Percentiles rank a stretch among this genome's conserved stretches.
phyloP scores from a whole-genome alignment of 1,284 basidiomycete genomes.

The Inonotus hispidus region DNA sequence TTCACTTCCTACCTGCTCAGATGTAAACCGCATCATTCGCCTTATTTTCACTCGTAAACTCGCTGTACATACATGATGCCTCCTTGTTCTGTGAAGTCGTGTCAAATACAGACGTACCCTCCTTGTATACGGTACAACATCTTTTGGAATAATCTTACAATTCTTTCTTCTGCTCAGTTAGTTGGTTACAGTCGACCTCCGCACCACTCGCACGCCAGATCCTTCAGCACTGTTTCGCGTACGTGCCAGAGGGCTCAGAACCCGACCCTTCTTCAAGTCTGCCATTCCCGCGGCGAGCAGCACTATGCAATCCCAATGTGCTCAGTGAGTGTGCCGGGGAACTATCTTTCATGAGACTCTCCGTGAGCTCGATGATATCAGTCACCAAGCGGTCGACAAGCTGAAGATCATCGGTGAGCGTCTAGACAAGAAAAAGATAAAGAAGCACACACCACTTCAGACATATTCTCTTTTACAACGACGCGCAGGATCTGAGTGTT shows the following conservation, averaged over 20 bases:
- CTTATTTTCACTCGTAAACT: too few species aligned
- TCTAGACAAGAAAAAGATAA: background rate
- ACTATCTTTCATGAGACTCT: constrained; percentile 41
- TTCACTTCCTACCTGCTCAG: too few species aligned
- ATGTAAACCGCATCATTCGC: too few species aligned
- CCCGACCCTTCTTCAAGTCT: constrained; percentile 40
- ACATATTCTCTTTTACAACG: constrained; percentile 75
- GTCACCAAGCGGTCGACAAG: constrained; percentile 58
- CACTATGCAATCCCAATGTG: constrained; percentile 32
- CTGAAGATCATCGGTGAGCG: constrained; percentile 25
- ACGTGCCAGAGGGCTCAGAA: constrained; percentile 51
- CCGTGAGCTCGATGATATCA: constrained; percentile 60
- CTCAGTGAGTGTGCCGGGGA: constrained; percentile 49
- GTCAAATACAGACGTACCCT: too few species aligned
- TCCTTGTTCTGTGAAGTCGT: too few species aligned
- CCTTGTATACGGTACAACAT: too few species aligned
- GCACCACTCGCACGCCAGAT: background rate
- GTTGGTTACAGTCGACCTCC: background rate
- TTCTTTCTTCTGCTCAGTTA: background rate
- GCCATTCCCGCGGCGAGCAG: constrained; percentile 34
- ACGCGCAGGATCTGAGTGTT: constrained; percentile 79
- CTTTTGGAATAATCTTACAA: background rate
- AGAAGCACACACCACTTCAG: constrained; percentile 44
- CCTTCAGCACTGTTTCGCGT: constrained; percentile 55
- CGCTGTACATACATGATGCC: too few species aligned